phyloP scores from a whole-genome alignment of 345 rosid species.

The Brassica cretica region DNA sequence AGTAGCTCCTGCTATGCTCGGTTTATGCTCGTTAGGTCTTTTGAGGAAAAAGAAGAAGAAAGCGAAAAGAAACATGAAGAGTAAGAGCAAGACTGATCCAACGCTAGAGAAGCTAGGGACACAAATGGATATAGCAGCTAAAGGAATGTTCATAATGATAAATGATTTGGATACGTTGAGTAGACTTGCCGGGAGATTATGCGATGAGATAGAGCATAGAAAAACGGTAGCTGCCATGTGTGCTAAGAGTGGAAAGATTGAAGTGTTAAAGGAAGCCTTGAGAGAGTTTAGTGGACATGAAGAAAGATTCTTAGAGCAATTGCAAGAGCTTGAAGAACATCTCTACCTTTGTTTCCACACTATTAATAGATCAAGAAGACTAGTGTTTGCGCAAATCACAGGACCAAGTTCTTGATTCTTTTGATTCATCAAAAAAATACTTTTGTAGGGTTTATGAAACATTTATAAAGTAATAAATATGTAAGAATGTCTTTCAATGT shows the following conservation, averaged over 20 bases:
- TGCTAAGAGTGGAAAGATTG: slow-evolving; percentile 49
- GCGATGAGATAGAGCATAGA: slow-evolving; percentile 65
- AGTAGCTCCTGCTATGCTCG: slow-evolving; percentile 59
- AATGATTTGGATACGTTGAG: slow-evolving; percentile 82
- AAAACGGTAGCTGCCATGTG: slow-evolving; percentile 57
- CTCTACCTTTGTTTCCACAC: slow-evolving; percentile 71
- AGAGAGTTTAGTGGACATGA: slow-evolving; percentile 54
- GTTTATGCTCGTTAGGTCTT: slow-evolving; percentile 42
- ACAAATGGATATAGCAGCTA: slow-evolving; percentile 79
- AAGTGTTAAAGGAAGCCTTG: slow-evolving; percentile 60
- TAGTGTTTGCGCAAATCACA: slow-evolving; percentile 49
- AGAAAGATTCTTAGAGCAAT: slow-evolving; percentile 55
- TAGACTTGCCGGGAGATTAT: slow-evolving; percentile 56
- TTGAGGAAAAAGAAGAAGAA: slow-evolving; percentile 52
- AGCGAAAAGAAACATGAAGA: slow-evolving; percentile 10
- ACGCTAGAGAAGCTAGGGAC: slow-evolving; percentile 43
- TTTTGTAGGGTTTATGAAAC: slow-evolving; percentile 21
- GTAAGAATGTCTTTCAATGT: neutral
- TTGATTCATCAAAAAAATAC: slow-evolving; percentile 14
- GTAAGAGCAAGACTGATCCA: slow-evolving; percentile 9
- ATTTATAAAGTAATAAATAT: neutral
- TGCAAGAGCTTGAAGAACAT: slow-evolving; percentile 81
- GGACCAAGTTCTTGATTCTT: slow-evolving; percentile 33
- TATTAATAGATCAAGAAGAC: slow-evolving; percentile 75
- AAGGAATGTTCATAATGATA: slow-evolving; percentile 66